Evolutionary conservation across 2,329 filamentous ascomycete species (phyloP).

Genomic region (Pseudogymnoascus sp.): DNA sequence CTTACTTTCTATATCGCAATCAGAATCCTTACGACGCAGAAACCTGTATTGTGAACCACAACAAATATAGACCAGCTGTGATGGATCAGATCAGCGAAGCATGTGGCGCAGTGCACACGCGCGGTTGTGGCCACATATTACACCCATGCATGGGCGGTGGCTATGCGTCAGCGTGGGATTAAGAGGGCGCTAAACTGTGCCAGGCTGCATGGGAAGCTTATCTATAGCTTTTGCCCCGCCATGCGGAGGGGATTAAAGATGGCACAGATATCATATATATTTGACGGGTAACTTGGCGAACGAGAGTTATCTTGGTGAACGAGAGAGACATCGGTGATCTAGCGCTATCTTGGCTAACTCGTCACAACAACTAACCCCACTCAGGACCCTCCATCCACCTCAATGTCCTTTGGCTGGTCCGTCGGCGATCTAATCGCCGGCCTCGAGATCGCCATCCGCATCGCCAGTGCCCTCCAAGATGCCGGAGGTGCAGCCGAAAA

Average conservation of each 20-base stretch:
- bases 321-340: background rate
- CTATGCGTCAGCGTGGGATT: background rate
- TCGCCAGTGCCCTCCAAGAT: background rate
- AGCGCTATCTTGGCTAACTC: background rate
- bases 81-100: background rate
- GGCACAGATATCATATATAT: background rate
- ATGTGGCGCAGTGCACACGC: background rate
- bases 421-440: slow-evolving; percentile 1
- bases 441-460: background rate
- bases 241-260: background rate
- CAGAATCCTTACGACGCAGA: no score
- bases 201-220: background rate
- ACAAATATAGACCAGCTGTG: background rate
- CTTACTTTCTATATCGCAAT: no score
- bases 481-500: background rate
- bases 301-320: background rate
- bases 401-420: background rate
- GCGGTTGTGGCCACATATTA: background rate
- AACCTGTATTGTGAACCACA: no score
- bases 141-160: background rate
- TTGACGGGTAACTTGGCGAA: background rate
- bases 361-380: background rate
- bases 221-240: background rate
- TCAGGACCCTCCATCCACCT: no score
- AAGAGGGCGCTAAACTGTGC: background rate